A percentile compares a stretch with the other conserved stretches of the same genome.
These are phyloP conservation scores for Panicum miliaceum DNA, from an alignment of 176 grass and related monocot genomes.

Conservation along the genomic window DNA sequence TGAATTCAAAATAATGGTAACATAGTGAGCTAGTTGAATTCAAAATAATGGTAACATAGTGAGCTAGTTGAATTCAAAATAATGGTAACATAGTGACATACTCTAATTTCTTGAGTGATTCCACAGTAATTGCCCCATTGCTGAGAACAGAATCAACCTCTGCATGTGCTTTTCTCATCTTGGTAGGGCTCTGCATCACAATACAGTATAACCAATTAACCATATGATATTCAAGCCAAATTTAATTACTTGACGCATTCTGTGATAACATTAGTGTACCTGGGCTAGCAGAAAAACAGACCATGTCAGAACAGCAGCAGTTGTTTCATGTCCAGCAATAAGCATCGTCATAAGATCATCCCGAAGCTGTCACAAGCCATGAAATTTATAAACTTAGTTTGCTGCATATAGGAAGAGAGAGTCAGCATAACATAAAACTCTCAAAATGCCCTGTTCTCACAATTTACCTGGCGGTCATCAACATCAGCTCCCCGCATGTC, in stretches of 20 bases:
- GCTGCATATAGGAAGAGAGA: constrained; percentile 24
- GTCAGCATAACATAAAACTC: background rate
- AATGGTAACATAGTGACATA: constrained; percentile 55
- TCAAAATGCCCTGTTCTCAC: background rate
- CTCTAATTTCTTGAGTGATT: constrained; percentile 75
- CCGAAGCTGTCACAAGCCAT: constrained; percentile 66
- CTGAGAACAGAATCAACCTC: constrained; percentile 86
- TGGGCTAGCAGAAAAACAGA: constrained; percentile 84
- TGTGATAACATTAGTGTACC: constrained; percentile 45
- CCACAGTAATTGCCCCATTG: constrained; percentile 57
- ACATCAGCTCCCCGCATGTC: constrained; percentile 94
- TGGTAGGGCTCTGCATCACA: constrained; percentile 74
- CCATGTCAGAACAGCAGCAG: constrained; percentile 97
- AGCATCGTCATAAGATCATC: constrained; percentile 99
- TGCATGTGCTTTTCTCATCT: constrained; percentile 92
- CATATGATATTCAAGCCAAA: constrained; percentile 6
- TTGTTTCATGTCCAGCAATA: constrained; percentile 99
- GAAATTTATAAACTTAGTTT: constrained; percentile 28
- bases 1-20: constrained; percentile 31
- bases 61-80: background rate
- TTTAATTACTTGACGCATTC: background rate
- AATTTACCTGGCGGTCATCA: constrained; percentile 87
- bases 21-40: too few species aligned
- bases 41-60: constrained; percentile 37
- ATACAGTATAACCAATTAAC: background rate